Conservation (phyloP, 768 basidiomycete genomes). For the Megacollybia marginata region DNA sequence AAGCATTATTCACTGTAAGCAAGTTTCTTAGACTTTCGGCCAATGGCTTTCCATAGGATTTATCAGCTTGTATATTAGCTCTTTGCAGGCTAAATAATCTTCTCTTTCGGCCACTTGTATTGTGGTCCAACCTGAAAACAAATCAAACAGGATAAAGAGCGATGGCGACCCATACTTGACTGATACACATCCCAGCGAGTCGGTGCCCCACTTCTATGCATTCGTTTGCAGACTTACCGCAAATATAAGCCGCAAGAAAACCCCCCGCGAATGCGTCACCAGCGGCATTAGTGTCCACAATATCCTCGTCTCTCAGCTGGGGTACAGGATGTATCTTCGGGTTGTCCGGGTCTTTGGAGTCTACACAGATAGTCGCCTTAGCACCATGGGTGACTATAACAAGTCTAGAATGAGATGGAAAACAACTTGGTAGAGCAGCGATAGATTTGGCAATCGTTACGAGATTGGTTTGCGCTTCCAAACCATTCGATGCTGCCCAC, state of each 20-base stretch:
- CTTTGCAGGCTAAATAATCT: slow-evolving; percentile 1
- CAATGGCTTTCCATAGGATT: no score
- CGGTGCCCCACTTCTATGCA: slow-evolving; percentile 62
- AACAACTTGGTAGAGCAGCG: slow-evolving; percentile 47
- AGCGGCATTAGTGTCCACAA: slow-evolving; percentile 76
- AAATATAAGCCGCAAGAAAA: slow-evolving; percentile 59
- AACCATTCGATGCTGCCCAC: slow-evolving; percentile 49
- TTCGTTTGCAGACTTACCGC: slow-evolving; percentile 53
- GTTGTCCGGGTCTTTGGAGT: slow-evolving; percentile 29
- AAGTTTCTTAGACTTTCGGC: no score
- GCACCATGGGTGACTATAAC: slow-evolving; percentile 71
- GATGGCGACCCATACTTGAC: slow-evolving; percentile 31
- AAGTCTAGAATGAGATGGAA: slow-evolving; percentile 45
- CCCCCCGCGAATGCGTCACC: slow-evolving; percentile 66
- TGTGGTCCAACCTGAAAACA: slow-evolving; percentile 4
- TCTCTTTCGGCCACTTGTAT: slow-evolving; percentile 8
- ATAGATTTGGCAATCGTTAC: slow-evolving; percentile 47
- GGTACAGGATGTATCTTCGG: slow-evolving; percentile 38
- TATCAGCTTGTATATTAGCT: no score
- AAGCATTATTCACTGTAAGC: no score
- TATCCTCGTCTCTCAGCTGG: slow-evolving; percentile 33
- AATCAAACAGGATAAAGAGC: no score
- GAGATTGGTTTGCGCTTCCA: slow-evolving; percentile 40
- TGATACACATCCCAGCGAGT: slow-evolving; percentile 60
- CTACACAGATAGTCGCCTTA: slow-evolving; percentile 51